phyloP scores from a whole-genome alignment of 768 basidiomycete genomes.

The Melanogaster broomeanus region DNA sequence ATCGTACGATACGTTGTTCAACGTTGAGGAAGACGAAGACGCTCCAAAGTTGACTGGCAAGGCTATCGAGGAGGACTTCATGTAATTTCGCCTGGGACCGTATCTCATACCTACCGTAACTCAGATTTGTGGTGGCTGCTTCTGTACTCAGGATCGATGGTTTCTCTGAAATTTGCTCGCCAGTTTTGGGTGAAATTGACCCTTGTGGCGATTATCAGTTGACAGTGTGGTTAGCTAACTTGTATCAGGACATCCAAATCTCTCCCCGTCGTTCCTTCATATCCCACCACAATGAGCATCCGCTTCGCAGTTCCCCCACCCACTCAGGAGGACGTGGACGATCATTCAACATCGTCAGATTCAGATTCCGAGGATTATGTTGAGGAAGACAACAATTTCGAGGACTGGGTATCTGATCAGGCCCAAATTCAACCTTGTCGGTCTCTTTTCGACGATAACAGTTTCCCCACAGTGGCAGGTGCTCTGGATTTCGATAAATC shows the following conservation, averaged over 20 bases:
- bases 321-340: slow-evolving; percentile 9
- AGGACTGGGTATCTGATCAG: slow-evolving; percentile 81
- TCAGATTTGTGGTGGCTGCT: not conserved
- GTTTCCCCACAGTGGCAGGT: slow-evolving; percentile 59
- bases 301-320: slow-evolving; percentile 21
- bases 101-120: not conserved
- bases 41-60: slow-evolving; percentile 58
- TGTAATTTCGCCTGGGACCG: slow-evolving; percentile 46
- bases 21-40: slow-evolving; percentile 58
- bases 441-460: slow-evolving; percentile 75
- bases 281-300: slow-evolving; percentile 27
- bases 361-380: slow-evolving; percentile 26
- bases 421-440: slow-evolving; percentile 50
- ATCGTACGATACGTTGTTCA: slow-evolving; percentile 84
- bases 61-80: slow-evolving; percentile 88
- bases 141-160: not conserved
- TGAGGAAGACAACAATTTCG: slow-evolving; percentile 65
- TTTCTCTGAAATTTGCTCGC: not conserved
- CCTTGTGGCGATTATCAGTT: slow-evolving; percentile 8
- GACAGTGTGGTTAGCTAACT: not conserved
- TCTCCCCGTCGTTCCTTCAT: not conserved
- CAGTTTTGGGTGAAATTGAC: slow-evolving; percentile 1
- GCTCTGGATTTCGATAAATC: slow-evolving; percentile 62
- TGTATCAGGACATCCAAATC: not conserved
- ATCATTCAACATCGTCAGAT: slow-evolving; percentile 15